These are phyloP conservation scores for Arthrobotrys pseudoclavata DNA, from an alignment of 2,329 filamentous ascomycete genomes.

Conservation along the genomic window DNA sequence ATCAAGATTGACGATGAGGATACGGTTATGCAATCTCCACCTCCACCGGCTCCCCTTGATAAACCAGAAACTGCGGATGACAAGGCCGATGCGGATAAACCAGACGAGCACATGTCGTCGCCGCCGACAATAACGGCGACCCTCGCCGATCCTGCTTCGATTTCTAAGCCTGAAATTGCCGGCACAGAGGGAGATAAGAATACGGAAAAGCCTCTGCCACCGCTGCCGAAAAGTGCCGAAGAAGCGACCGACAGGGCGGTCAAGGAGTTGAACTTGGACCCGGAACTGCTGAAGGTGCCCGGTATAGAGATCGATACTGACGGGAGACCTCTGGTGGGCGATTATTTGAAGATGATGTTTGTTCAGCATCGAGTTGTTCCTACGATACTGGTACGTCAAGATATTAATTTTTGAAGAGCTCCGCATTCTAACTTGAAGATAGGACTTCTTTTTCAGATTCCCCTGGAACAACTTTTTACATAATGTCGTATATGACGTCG, in stretches of 20 bases:
- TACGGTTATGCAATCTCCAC: slow-evolving; percentile 57
- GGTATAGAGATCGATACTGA: slow-evolving; percentile 73
- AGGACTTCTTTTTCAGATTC: slow-evolving; percentile 98
- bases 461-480: slow-evolving; percentile 99
- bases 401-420: neutral
- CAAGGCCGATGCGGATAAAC: slow-evolving; percentile 37
- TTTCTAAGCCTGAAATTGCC: slow-evolving; percentile 56
- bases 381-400: slow-evolving; percentile 83
- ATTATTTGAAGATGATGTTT: slow-evolving; percentile 95
- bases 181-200: slow-evolving; percentile 61
- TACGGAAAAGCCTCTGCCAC: slow-evolving; percentile 61
- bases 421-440: slow-evolving; percentile 22
- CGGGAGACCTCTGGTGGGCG: slow-evolving; percentile 86
- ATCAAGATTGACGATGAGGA: slow-evolving; percentile 59
- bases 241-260: slow-evolving; percentile 55
- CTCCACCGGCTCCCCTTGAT: slow-evolving; percentile 44
- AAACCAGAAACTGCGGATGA: slow-evolving; percentile 39
- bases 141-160: slow-evolving; percentile 34
- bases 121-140: slow-evolving; percentile 48
- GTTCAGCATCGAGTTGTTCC: slow-evolving; percentile 94
- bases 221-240: slow-evolving; percentile 59
- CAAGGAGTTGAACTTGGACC: slow-evolving; percentile 54
- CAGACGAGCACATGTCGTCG: slow-evolving; percentile 54
- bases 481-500: slow-evolving; percentile 98
- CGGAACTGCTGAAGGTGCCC: slow-evolving; percentile 37